Evolutionary conservation across 164 flowering plant species (phyloP).

Genomic region (Taxillus chinensis): DNA sequence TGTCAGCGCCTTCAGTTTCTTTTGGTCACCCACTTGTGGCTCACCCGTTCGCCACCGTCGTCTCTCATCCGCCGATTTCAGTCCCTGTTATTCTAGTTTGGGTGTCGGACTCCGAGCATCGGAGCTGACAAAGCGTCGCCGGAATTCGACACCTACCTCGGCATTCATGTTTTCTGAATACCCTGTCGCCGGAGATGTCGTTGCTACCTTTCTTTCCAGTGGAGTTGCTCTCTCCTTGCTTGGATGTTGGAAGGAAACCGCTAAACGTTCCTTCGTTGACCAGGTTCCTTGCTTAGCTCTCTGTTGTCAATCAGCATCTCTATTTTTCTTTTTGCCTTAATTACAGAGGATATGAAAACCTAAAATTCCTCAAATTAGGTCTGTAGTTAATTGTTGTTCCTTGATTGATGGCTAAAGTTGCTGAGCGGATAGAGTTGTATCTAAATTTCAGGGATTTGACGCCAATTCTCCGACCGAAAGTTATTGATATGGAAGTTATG

Average conservation of each 20-base stretch:
- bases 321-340: neutral
- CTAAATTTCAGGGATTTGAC: too few species aligned
- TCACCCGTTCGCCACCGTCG: too few species aligned
- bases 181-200: conserved; percentile 33
- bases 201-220: conserved; percentile 31
- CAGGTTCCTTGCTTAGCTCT: conserved; percentile 8
- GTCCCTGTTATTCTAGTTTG: neutral
- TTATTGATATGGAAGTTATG: too few species aligned
- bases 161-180: conserved; percentile 25
- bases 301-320: neutral
- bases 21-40: too few species aligned
- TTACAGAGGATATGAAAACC: neutral
- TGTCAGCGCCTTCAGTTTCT: too few species aligned
- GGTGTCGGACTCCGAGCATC: neutral
- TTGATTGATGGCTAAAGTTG: too few species aligned
- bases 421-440: too few species aligned
- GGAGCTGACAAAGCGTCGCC: neutral
- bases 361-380: too few species aligned
- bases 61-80: too few species aligned
- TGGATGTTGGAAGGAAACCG: conserved; percentile 50
- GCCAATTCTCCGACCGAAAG: too few species aligned
- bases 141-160: conserved; percentile 3
- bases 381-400: too few species aligned
- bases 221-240: conserved; percentile 39
- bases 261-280: conserved; percentile 53